Percentiles rank a stretch among this genome's conserved stretches.
phyloP scores from a whole-genome alignment of 1,284 basidiomycete genomes.

The Tetrapyrgos nigripes region DNA sequence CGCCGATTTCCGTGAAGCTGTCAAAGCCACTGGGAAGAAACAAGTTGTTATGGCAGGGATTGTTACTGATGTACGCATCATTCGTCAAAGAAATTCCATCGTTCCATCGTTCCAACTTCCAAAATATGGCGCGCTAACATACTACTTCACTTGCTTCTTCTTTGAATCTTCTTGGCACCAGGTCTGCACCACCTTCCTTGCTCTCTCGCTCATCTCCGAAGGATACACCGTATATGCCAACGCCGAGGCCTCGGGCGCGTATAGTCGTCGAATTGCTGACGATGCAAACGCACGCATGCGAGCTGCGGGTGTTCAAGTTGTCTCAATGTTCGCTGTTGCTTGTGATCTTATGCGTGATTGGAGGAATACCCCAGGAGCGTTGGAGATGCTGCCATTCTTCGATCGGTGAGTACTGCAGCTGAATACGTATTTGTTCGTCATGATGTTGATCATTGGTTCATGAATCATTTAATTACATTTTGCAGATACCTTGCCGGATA shows the following conservation, averaged over 20 bases:
- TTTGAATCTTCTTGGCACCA: neutral
- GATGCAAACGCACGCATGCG: constrained; percentile 54
- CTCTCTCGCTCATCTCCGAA: constrained; percentile 48
- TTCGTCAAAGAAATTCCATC: neutral
- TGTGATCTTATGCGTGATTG: constrained; percentile 54
- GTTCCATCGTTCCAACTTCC: neutral
- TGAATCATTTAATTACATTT: neutral
- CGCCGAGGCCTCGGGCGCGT: constrained; percentile 49
- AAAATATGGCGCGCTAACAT: too few species aligned
- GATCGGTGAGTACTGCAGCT: constrained; percentile 45
- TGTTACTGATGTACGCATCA: constrained; percentile 48
- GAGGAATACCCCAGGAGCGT: constrained; percentile 47
- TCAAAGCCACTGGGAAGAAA: constrained; percentile 52
- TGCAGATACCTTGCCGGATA: constrained; percentile 45
- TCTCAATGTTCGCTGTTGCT: constrained; percentile 47
- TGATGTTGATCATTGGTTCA: neutral
- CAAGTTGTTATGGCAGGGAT: constrained; percentile 55
- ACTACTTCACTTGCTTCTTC: too few species aligned
- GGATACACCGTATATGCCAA: constrained; percentile 53
- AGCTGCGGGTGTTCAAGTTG: constrained; percentile 47
- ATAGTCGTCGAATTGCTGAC: constrained; percentile 42
- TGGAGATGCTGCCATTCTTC: constrained; percentile 46
- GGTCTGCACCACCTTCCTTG: constrained; percentile 54
- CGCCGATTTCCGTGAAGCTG: constrained; percentile 50
- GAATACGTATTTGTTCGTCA: neutral